Base-by-base conservation (phyloP, 805 yeast species). In the Candida silvicultrix region DNA sequence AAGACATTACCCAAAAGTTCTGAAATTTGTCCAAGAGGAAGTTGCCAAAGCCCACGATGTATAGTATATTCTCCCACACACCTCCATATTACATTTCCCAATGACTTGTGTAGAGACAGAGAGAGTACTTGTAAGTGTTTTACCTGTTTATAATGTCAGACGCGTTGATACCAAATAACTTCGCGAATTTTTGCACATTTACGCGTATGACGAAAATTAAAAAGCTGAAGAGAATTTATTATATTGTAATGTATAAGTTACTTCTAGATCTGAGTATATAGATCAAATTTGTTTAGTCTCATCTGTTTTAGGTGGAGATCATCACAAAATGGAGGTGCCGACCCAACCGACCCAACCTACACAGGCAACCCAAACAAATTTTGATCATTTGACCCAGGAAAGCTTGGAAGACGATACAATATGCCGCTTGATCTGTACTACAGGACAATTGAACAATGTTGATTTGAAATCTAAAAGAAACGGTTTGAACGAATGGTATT, bases 341-440 rank as follows among this genome's bases (percentile, higher is more conserved):
- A 68, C 73, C 1, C 73, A 70, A 56, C 70, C 72, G 15, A 69
- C 74, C 19, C 74, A 70, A 53, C 54, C 59, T 18, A 60, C 65
- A 4, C 73, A 67, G 53, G 64, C 72, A 1, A 70, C 77, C 6
- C 73, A 68, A 42, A 68, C 70, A 2, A 64, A 70, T 1, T 47
- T 67, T n/a, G 67, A 63, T 41, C 62, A 58, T 43, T 64, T 67
- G 40, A 57, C 70, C 2, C 70, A 66, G 45, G 71, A 68, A 46
- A 62, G 62, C 39, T 56, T 67, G n/a, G 68, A 65, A 39, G 66
- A 66, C 15, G 59, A 62, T 37, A 66, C 72, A 15, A 70, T 81
- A n/a, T 76, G 83, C 52, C 67, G 83, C 41, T 64, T 81, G 44
- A 76, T 81, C 32, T 80, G 85, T 56, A 77, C 85, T 3, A 71